Base-by-base conservation (phyloP, 2,329 filamentous ascomycete species). In the Nemania sp. region DNA sequence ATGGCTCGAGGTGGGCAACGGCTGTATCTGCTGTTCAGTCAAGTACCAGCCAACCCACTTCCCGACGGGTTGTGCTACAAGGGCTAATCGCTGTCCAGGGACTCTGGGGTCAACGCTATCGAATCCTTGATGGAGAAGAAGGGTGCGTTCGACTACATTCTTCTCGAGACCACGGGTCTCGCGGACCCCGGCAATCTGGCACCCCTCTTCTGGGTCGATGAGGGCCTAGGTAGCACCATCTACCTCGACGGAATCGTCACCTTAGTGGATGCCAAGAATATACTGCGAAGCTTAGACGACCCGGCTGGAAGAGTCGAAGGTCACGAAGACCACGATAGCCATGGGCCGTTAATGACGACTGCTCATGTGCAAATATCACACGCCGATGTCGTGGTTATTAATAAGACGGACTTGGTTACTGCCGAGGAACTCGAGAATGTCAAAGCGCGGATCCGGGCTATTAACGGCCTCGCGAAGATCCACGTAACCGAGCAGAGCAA, bases 191-290 rank as follows among this genome's bases (percentile, higher is more conserved):
- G 95, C 1, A 98, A 98, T 70, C 87, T 99, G 53, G 95, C 95
- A 0, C 95, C 95, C 0, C 79, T 98, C 13, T 99, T 99, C 78
- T 99, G 95, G 95, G 89, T 99, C 25, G 95, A 99, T 69, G 94
- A 98, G 67, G 95, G 93, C 0, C 83, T 99, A 2, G 94, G 92
- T 7, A 97, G 93, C 75, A 93, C 90, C 39, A 97, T 99, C 69
- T 99, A 96, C 75, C 85, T 99, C 0, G 95, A 99, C 72, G 95
- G 95, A 1, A 97, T 99, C 58, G 93, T 98, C 48, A 98, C 95
- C 0, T 81, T 99, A 1, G 91, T 99, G 18, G 95, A 99, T 74
- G 94, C 93, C 34, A 96, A 95, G 78, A 97, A 98, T 70, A 90
- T 99, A 20, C 75, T 96, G 3, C 87, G 83, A 65, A 91, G 87